Percentiles rank a stretch among this genome's conserved stretches.
Conservation (phyloP, 495 filamentous ascomycete genomes). For the Penicillium flavigenum region DNA sequence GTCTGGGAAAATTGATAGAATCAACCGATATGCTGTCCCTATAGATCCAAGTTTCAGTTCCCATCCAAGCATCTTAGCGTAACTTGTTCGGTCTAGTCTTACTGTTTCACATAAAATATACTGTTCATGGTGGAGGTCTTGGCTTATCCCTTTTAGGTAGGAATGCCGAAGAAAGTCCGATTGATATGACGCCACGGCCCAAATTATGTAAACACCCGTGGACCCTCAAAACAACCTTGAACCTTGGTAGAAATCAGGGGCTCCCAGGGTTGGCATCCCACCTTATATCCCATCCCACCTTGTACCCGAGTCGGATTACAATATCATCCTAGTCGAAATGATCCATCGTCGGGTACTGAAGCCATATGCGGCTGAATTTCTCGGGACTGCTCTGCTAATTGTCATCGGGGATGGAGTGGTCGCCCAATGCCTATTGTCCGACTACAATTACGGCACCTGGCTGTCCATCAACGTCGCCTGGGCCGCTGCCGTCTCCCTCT, state of each 20-base stretch:
- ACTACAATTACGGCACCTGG: slow-evolving; percentile 42
- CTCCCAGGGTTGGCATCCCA: not conserved
- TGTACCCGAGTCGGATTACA: not conserved
- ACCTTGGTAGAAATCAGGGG: not conserved
- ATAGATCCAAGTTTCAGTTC: too few relatives aligned
- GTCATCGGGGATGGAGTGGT: slow-evolving; percentile 40
- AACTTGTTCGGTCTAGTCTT: too few relatives aligned
- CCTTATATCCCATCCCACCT: not conserved
- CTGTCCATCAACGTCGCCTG: slow-evolving; percentile 40
- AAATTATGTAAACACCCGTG: not conserved
- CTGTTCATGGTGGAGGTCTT: too few relatives aligned
- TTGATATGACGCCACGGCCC: not conserved
- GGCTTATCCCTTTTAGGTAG: too few relatives aligned
- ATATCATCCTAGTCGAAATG: slow-evolving; percentile 5
- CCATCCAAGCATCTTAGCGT: too few relatives aligned
- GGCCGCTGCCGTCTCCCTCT: slow-evolving; percentile 35
- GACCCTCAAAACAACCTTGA: too few relatives aligned
- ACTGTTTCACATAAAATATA: too few relatives aligned
- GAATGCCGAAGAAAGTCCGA: not conserved
- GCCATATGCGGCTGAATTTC: slow-evolving; percentile 39
- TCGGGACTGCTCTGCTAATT: slow-evolving; percentile 37
- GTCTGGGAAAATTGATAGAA: too few relatives aligned
- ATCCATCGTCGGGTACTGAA: slow-evolving; percentile 33
- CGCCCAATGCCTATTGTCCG: slow-evolving; percentile 36
- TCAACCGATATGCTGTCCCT: too few relatives aligned